phyloP scores from a whole-genome alignment of 2,329 filamentous ascomycete genomes.

The Hymenoscyphus albidus region DNA sequence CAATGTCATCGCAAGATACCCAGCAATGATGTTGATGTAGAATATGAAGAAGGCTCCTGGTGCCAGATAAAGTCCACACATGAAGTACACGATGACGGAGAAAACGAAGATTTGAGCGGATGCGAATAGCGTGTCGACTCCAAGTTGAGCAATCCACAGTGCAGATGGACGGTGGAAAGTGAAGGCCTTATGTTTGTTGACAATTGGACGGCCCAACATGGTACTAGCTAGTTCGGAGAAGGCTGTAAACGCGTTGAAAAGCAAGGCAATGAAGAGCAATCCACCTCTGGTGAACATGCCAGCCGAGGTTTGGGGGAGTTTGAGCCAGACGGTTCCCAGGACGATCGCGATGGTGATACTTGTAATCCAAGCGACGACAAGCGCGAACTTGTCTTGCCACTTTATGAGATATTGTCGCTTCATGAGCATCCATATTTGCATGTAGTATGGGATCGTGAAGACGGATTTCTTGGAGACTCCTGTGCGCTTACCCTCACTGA shows the following conservation, averaged over 20 bases:
- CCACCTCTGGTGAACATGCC: constrained; percentile 79
- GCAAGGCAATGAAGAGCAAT: constrained; percentile 72
- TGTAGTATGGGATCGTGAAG: constrained; percentile 77
- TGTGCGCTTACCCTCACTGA: constrained; percentile 73
- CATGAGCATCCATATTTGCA: constrained; percentile 80
- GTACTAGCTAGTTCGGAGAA: constrained; percentile 72
- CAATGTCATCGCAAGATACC: constrained; percentile 69
- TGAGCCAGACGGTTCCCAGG: constrained; percentile 73
- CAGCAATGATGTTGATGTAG: constrained; percentile 64
- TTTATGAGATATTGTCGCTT: constrained; percentile 82
- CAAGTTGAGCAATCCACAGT: constrained; percentile 77
- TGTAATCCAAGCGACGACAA: constrained; percentile 68
- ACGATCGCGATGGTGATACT: constrained; percentile 73
- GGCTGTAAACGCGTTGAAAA: constrained; percentile 86
- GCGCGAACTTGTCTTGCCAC: constrained; percentile 78
- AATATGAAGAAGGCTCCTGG: constrained; percentile 76
- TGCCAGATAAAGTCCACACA: constrained; percentile 65
- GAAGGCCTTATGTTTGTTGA: constrained; percentile 82
- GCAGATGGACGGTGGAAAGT: constrained; percentile 80
- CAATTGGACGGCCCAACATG: constrained; percentile 71
- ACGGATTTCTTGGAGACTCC: constrained; percentile 68
- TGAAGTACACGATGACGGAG: constrained; percentile 74
- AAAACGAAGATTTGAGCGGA: constrained; percentile 69
- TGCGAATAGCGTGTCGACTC: constrained; percentile 72
- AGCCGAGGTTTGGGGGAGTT: constrained; percentile 60